Evolutionary conservation across 371 early-diverging fungal genomes (phyloP), one percentile per base, ranked within the genome.

Genomic region (Lichtheimia ornata): DNA sequence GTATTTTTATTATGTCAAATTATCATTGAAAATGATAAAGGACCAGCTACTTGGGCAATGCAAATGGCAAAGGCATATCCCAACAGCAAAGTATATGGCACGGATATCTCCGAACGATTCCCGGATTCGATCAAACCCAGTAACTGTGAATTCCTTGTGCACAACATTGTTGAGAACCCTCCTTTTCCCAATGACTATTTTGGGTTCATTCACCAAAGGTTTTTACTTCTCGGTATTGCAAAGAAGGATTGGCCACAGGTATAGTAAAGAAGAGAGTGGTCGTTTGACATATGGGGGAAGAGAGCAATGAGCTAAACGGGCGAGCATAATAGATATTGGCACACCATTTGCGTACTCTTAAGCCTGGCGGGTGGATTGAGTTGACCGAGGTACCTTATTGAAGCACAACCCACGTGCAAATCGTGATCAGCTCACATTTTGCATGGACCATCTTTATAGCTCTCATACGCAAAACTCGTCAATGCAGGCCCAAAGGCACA

Each of bases 171-270:
- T 13, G 76, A 85, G n/a, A 64, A 72, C 0, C 56, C 84, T 6
- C 82, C 85, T 4, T 84, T 76, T 62, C 75, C 79, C 4, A 78
- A 83, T 49, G 69, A 81, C 50, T 58, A 71, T 30, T 83, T 85
- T 71, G 84, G 83, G 49, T 85, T 74, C 65, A 69, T 84, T 28
- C 78, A 83, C 58, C 81, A 84, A 61, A 71, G 84, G 52, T 45
- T 77, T n/a, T 64, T 74, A 17, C 22, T 70, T 4, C 45, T 78
- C 17, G 73, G 71, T 5, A 56, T 78, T 13, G 67, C 67, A 5
- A 20, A 63, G 3, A 28, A 20, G 13, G 69, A 75, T 52, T 78
- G 79, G 76, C 42, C 40, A n/a, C 61, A 59, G 22, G 74, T 66
- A 74, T 53, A 41, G 28, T 17, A 6, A 35, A 35, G 35, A 35